Evolutionary conservation across 306 rosid genomes (phyloP), one percentile per base, ranked within the genome.

Genomic region (Purshia tridentata): DNA sequence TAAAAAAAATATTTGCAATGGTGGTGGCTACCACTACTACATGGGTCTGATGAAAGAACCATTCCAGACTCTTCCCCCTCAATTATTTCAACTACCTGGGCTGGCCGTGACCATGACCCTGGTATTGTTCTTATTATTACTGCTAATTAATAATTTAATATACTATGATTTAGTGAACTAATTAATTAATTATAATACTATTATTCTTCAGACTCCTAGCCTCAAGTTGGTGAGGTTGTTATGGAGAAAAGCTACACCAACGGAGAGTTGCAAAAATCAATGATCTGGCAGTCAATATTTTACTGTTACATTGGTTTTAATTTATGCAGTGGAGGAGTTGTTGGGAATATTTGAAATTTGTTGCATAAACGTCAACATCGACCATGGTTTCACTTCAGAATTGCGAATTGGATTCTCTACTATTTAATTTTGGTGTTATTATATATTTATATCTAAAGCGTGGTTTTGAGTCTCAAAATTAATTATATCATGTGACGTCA

Each of bases 191-290:
- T 35, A 37, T 54, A 46, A 39, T 41, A 56, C 3, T 78, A 48
- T 39, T 68, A 53, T 76, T 18, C 14, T 68, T 76, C 71, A 76
- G 57, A 52, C 50, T 7, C 49, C 71, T 71, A n/a, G 69, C 72
- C 55, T 52, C 63, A 58, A 52, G 71, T 65, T 51, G 75, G 88
- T 76, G 67, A 83, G 79, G 72, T 71, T 82, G 79, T 77, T 76
- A 48, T 59, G 82, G 41, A 3, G 90, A 89, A 89, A 83, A 87
- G 88, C 87, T 73, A 81, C 84, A 79, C 78, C 79, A 80, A 82
- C 84, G 86, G 82, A 75, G 76, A 82, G 54, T 46, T 20, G 48
- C 45, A 41, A 69, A 47, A 69, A 14, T 63, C 82, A 67, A 67
- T 75, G 87, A 80, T 71, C 82, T 80, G 81, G 78, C 66, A 0